Percentiles rank a stretch among this genome's conserved stretches.
Evolutionary conservation across 2,329 filamentous ascomycete species (phyloP).

Genomic region (Ophiocordyceps camponoti-leonardi): DNA sequence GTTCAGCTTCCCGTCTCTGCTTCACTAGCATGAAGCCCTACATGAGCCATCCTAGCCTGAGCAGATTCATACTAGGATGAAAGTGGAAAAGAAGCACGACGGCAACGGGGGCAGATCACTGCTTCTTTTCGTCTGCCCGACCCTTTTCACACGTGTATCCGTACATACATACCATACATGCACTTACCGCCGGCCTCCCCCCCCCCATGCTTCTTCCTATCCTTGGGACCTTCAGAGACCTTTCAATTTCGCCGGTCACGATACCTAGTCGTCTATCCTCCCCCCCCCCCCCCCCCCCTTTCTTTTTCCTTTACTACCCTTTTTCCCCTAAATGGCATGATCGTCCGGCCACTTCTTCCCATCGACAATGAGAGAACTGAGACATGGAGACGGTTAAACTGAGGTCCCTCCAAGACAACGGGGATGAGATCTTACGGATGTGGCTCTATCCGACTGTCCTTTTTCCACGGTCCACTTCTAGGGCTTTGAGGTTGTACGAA

Average conservation of each 20-base stretch:
- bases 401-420: background rate
- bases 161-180: background rate
- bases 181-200: background rate
- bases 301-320: background rate
- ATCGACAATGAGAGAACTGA: background rate
- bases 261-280: background rate
- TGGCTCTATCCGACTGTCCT: no score
- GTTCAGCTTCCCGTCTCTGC: background rate
- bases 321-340: background rate
- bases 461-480: no score
- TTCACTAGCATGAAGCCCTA: no score
- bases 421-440: background rate
- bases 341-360: background rate
- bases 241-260: background rate
- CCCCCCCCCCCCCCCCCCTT: background rate
- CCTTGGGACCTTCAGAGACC: background rate
- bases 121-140: background rate
- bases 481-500: no score
- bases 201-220: no score
- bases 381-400: background rate
- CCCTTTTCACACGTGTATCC: background rate
- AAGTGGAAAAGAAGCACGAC: background rate
- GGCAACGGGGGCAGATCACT: background rate
- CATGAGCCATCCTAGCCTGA: no score
- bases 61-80: background rate